Base-by-base conservation (phyloP, 768 basidiomycete species). In the Boletus reticuloceps region DNA sequence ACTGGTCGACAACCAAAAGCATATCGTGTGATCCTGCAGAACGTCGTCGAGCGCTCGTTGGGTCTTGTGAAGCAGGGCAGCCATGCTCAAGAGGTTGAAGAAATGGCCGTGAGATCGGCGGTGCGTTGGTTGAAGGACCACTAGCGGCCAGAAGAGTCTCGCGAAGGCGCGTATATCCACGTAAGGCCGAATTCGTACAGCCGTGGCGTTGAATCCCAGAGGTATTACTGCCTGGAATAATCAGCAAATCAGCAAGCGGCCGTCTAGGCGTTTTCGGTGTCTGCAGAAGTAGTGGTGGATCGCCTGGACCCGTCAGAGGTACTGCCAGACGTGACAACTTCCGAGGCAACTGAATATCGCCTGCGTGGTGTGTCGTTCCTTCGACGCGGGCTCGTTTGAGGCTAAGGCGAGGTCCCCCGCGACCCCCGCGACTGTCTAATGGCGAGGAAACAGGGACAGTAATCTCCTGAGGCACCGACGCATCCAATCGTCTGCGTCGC, bases 331-430 rank as follows among this genome's bases (percentile, higher is more conserved):
- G 62, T 19, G 64, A 47, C 22, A 49, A 16, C 38, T 58, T 62
- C 25, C 43, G 65, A 42, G 51, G 53, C 0, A 46, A 53, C 13
- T 39, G 56, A 13, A 8, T 20, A 12, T 49, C 22, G 17, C 17
- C 43, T 4, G 16, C n/a, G 4, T 27, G 12, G 6, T 44, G 19
- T 4, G 31, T 19, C 22, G 31, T 3, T 38, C 55, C 51, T 40
- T 67, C 63, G n/a, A 59, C 11, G 19, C 58, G 57, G 8, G 58
- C 27, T 5, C 63, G 58, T 42, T 67, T 67, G 20, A 47, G 44
- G 31, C 37, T 42, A 5, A 7, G 27, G 2, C 2, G 45, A 51
- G 39, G 27, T 49, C 37, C 49, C 9, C 48, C 54, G 2, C 14
- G 51, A 48, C 36, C 9, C 27, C 27, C 6, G 4, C 48, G 54